Conservation (phyloP, 495 filamentous ascomycete species). For the Lophiostoma macrostomum region DNA sequence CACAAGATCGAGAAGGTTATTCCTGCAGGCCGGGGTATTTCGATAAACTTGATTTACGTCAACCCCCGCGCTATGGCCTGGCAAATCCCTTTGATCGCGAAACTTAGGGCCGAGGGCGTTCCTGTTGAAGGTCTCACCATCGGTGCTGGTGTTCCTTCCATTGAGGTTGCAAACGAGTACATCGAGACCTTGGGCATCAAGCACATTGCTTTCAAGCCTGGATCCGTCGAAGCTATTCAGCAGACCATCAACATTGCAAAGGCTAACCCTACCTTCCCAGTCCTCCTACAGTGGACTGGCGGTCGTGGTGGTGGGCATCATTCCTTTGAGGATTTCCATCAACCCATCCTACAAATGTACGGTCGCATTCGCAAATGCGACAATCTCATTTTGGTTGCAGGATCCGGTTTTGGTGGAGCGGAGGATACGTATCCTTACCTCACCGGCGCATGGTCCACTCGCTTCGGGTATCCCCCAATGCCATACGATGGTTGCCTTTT, state of each 20-base stretch:
- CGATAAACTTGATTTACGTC: constrained; percentile 93
- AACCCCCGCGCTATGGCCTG: constrained; percentile 94
- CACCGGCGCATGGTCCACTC: constrained; percentile 79
- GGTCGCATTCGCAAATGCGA: constrained; percentile 72
- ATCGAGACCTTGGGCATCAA: constrained; percentile 92
- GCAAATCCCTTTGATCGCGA: constrained; percentile 90
- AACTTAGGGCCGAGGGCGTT: constrained; percentile 79
- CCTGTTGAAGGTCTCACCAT: constrained; percentile 95
- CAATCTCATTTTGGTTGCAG: constrained; percentile 85
- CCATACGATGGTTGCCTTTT: constrained; percentile 89
- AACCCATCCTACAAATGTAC: constrained; percentile 90
- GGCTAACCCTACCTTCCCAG: constrained; percentile 82
- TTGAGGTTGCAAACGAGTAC: constrained; percentile 91
- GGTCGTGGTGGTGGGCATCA: constrained; percentile 93
- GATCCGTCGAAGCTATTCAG: constrained; percentile 84
- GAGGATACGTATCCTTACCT: constrained; percentile 93
- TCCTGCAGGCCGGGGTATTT: constrained; percentile 88
- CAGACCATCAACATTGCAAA: constrained; percentile 89
- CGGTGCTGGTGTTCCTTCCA: constrained; percentile 88
- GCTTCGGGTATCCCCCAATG: constrained; percentile 88
- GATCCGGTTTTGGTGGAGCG: constrained; percentile 87
- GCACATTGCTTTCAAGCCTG: constrained; percentile 93
- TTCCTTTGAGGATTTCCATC: constrained; percentile 93
- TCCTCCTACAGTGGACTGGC: constrained; percentile 93
- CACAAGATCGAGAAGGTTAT: constrained; percentile 85